A percentile compares a stretch with the other conserved stretches of the same genome.
Evolutionary conservation across 1,139 yeast species (phyloP).

Genomic region (Yarrowia galli): DNA sequence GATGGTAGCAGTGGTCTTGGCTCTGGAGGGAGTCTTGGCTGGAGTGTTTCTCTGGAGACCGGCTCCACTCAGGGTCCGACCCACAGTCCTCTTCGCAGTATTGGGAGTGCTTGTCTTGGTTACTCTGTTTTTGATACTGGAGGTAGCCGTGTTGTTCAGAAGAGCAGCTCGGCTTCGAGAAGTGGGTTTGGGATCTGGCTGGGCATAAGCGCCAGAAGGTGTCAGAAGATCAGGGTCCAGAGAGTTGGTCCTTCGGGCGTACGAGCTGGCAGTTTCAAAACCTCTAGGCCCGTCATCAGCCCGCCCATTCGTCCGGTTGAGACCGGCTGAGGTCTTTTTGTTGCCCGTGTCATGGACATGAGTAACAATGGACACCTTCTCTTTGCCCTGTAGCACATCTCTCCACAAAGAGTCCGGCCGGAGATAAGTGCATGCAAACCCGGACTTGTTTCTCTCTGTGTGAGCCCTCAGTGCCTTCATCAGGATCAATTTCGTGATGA

Average conservation of each 20-base stretch:
- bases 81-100: conserved; percentile 7
- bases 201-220: not conserved
- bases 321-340: not conserved
- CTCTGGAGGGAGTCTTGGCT: conserved; percentile 2
- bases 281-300: conserved; percentile 7
- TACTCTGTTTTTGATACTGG: conserved; percentile 1
- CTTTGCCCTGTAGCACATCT: conserved; percentile 56
- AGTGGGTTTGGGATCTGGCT: conserved; percentile 17
- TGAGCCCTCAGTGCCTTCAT: conserved; percentile 76
- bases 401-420: conserved; percentile 63
- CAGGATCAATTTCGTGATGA: conserved; percentile 77
- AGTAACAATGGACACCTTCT: conserved; percentile 55
- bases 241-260: conserved; percentile 17
- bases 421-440: conserved; percentile 82
- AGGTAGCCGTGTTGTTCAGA: not conserved
- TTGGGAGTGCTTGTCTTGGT: not conserved
- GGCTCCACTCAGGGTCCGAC: conserved; percentile 1
- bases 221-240: conserved; percentile 2
- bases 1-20: conserved; percentile 3
- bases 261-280: conserved; percentile 16
- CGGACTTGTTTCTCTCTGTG: conserved; percentile 72
- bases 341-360: conserved; percentile 5
- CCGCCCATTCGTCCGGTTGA: not conserved
- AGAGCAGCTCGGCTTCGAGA: conserved; percentile 18
- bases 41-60: not conserved